Evolutionary conservation across 768 basidiomycete species (phyloP).

Genomic region (Mrakia hoshinonis): DNA sequence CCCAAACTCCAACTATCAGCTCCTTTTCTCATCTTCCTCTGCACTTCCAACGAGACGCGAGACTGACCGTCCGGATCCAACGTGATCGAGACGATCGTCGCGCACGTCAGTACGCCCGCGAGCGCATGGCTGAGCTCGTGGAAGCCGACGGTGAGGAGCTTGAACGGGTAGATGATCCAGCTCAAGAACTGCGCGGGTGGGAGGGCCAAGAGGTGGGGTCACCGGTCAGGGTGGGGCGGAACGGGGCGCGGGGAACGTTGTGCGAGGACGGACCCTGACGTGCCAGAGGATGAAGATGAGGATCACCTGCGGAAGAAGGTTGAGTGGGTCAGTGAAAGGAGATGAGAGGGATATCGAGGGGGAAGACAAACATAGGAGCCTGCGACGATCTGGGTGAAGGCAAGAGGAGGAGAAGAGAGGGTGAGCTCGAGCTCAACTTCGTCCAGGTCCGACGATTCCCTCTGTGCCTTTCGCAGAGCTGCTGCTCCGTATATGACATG

Average conservation of each 20-base stretch:
- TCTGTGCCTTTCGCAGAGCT: no score
- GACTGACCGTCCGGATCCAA: slow-evolving; percentile 64
- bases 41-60: neutral
- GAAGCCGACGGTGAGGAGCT: slow-evolving; percentile 31
- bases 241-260: no score
- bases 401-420: neutral
- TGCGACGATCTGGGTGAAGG: slow-evolving; percentile 11
- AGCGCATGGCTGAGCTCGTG: slow-evolving; percentile 72
- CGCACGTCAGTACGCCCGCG: slow-evolving; percentile 70
- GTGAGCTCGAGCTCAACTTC: neutral
- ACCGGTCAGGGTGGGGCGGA: neutral
- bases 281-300: slow-evolving; percentile 19
- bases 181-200: neutral
- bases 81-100: slow-evolving; percentile 73
- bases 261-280: neutral
- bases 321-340: neutral
- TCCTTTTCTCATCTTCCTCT: neutral
- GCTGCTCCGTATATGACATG: no score
- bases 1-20: neutral
- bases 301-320: neutral
- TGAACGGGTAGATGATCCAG: slow-evolving; percentile 41
- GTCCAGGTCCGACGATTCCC: no score
- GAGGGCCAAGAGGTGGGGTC: neutral
- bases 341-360: neutral
- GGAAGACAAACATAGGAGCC: neutral